phyloP scores from a whole-genome alignment of 176 grass and related monocot species.

The Urochloa ruziziensis region DNA sequence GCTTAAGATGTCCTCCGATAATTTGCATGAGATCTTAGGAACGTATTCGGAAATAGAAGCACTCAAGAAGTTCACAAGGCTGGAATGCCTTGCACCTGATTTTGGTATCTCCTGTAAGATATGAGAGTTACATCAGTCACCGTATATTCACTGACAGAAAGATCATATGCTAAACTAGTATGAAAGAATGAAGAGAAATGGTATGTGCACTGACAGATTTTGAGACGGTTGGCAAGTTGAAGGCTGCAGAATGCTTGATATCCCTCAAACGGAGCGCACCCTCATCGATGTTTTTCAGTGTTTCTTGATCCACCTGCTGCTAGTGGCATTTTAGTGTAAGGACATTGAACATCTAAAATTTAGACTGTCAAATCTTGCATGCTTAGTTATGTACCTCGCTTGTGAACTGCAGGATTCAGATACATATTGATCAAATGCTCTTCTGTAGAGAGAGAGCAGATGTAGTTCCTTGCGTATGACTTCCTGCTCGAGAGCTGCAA shows the following conservation, averaged over 20 bases:
- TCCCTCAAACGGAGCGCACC: conserved; percentile 46
- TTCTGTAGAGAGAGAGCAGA: conserved; percentile 78
- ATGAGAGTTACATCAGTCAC: background rate
- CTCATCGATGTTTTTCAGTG: conserved; percentile 34
- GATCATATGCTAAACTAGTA: background rate
- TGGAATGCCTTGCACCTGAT: conserved; percentile 48
- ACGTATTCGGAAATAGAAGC: conserved; percentile 60
- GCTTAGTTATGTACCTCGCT: conserved; percentile 33
- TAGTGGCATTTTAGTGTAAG: conserved; percentile 23
- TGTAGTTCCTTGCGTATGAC: conserved; percentile 76
- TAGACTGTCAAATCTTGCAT: conserved; percentile 6
- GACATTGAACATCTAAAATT: background rate
- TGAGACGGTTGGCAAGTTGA: conserved; percentile 39
- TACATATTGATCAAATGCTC: conserved; percentile 69
- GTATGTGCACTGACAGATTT: conserved; percentile 33
- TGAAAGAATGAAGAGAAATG: conserved; percentile 13
- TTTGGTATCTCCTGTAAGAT: conserved; percentile 54
- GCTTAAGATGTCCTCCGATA: conserved; percentile 86
- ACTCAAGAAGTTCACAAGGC: conserved; percentile 78
- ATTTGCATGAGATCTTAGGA: conserved; percentile 71
- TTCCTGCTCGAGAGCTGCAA: conserved; percentile 83
- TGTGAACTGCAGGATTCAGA: conserved; percentile 41
- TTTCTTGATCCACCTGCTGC: conserved; percentile 49
- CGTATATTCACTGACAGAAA: conserved; percentile 21
- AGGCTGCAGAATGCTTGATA: conserved; percentile 44